Conservation (phyloP, 1,284 basidiomycete species). For the Cystobasidium pallidum region DNA sequence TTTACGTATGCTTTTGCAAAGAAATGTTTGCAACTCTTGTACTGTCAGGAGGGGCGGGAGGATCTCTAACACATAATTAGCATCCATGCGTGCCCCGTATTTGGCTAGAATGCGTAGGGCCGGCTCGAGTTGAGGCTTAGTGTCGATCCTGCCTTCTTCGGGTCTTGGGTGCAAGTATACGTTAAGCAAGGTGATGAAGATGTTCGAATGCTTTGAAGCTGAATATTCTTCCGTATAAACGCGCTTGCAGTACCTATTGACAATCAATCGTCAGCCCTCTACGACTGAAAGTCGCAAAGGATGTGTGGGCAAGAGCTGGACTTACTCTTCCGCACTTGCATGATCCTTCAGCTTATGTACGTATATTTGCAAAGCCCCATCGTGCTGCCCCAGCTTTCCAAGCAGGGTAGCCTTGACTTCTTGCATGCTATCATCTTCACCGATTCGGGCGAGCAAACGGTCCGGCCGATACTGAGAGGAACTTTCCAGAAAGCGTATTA, state of each 20-base stretch:
- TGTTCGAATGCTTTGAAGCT: conserved; percentile 59
- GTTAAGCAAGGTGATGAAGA: conserved; percentile 82
- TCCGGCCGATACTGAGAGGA: conserved; percentile 77
- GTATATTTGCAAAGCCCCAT: conserved; percentile 89
- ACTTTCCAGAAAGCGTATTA: conserved; percentile 74
- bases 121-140: conserved; percentile 65
- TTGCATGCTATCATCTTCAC: conserved; percentile 67
- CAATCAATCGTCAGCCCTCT: not conserved
- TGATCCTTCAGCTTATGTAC: conserved; percentile 82
- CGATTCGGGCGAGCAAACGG: conserved; percentile 72
- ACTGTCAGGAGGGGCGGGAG: conserved; percentile 85
- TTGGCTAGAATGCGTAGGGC: conserved; percentile 81
- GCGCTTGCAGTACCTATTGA: conserved; percentile 77
- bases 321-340: conserved; percentile 81
- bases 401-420: conserved; percentile 88
- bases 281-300: not conserved
- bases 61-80: conserved; percentile 76
- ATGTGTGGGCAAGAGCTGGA: conserved; percentile 16
- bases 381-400: conserved; percentile 85
- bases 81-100: conserved; percentile 78
- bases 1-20: conserved; percentile 70
- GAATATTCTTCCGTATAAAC: conserved; percentile 68
- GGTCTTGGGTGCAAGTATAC: conserved; percentile 77
- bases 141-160: conserved; percentile 17
- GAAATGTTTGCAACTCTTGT: conserved; percentile 75